Conservation (phyloP, 345 rosid species). For the Acer saccharum region DNA sequence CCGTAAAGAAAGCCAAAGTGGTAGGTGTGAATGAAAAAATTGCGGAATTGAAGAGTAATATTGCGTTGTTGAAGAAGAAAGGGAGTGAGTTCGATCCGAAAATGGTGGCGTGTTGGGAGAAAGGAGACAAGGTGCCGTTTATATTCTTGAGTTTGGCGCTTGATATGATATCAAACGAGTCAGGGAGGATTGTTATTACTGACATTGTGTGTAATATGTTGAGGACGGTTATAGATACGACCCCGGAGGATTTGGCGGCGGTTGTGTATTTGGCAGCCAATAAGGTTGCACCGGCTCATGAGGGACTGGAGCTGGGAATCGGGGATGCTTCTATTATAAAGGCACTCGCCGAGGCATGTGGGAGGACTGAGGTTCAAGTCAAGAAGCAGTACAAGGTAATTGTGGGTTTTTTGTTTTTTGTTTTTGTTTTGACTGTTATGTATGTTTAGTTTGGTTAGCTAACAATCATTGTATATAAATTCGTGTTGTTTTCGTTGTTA, state of each 20-base stretch:
- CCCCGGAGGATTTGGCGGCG: slow-evolving; percentile 76
- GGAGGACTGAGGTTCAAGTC: slow-evolving; percentile 75
- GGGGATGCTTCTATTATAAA: slow-evolving; percentile 80
- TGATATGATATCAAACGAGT: slow-evolving; percentile 69
- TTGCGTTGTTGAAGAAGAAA: slow-evolving; percentile 65
- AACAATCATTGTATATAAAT: too few species aligned
- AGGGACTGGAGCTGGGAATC: slow-evolving; percentile 90
- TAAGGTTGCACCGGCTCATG: slow-evolving; percentile 85
- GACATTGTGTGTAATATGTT: slow-evolving; percentile 82
- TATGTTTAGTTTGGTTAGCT: not conserved
- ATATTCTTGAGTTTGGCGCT: slow-evolving; percentile 65
- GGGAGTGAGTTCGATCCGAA: slow-evolving; percentile 62
- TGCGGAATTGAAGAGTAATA: slow-evolving; percentile 57
- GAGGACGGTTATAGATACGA: slow-evolving; percentile 76
- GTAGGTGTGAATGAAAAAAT: slow-evolving; percentile 15
- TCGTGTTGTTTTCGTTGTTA: not conserved
- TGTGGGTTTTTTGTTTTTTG: not conserved
- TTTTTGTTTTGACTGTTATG: not conserved
- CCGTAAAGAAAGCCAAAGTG: slow-evolving; percentile 8
- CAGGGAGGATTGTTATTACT: slow-evolving; percentile 80
- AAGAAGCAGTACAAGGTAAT: slow-evolving; percentile 68
- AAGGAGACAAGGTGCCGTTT: slow-evolving; percentile 82
- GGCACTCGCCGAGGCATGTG: slow-evolving; percentile 85
- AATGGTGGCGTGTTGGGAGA: slow-evolving; percentile 61
- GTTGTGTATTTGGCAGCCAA: slow-evolving; percentile 74